Percentiles rank a stretch among this genome's conserved stretches.
phyloP scores from a whole-genome alignment of 768 basidiomycete species.

The Rhizopogon vinicolor region DNA sequence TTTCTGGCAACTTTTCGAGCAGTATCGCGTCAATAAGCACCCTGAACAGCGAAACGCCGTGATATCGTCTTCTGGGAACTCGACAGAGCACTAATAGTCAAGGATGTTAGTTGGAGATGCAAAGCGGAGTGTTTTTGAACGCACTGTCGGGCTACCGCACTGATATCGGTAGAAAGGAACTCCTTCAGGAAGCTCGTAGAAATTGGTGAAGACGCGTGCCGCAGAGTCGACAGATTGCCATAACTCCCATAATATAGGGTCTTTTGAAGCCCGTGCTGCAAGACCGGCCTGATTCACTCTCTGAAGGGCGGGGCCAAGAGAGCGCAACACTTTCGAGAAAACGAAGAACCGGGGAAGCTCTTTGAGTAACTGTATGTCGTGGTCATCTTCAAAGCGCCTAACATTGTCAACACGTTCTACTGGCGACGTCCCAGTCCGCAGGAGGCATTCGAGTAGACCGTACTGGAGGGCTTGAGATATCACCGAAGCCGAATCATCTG shows the following conservation, averaged over 20 bases:
- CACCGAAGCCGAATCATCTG: neutral
- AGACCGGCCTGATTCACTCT: neutral
- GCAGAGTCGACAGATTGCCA: neutral
- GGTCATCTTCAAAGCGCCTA: constrained; percentile 2
- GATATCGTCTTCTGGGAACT: neutral
- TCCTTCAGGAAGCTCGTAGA: neutral
- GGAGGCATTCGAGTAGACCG: constrained; percentile 1
- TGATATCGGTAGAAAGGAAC: neutral
- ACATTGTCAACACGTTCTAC: neutral
- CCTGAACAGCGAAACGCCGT: neutral
- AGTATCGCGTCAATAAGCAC: neutral
- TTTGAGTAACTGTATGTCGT: constrained; percentile 2
- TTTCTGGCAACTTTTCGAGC: neutral
- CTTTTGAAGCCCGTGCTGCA: neutral
- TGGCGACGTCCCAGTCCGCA: constrained; percentile 1
- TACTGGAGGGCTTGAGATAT: neutral
- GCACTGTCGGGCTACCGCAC: neutral
- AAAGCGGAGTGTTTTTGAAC: neutral
- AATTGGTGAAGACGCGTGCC: neutral
- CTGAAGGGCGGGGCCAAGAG: neutral
- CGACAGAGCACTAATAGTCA: neutral
- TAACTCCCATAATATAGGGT: neutral
- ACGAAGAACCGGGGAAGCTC: neutral
- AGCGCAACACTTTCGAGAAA: neutral
- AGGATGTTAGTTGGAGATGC: neutral